A percentile compares a stretch with the other conserved stretches of the same genome.
phyloP scores from a whole-genome alignment of 352 stramenopile species.

The Paralagenidium karlingii region DNA sequence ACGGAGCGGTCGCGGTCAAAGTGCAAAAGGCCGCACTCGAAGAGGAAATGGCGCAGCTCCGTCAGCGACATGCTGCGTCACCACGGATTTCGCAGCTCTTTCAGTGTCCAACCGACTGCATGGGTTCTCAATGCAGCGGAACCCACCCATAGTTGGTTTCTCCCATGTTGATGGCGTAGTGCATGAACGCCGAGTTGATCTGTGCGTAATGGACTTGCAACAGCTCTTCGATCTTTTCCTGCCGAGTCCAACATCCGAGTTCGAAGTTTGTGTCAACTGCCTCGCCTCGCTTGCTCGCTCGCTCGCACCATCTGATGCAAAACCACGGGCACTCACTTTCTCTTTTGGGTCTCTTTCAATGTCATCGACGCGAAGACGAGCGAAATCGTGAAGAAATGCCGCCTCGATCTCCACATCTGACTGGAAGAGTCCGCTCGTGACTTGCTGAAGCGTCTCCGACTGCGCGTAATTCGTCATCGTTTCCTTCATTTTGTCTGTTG shows the following conservation, averaged over 20 bases:
- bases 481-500: not conserved
- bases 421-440: constrained; percentile 66
- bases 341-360: constrained; percentile 9
- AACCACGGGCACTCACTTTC: not conserved
- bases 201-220: constrained; percentile 33
- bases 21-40: constrained; percentile 49
- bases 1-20: constrained; percentile 15
- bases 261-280: too few relatives aligned
- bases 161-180: constrained; percentile 47
- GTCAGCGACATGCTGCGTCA: constrained; percentile 47
- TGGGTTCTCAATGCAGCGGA: too few relatives aligned
- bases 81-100: too few relatives aligned
- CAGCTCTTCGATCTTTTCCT: constrained; percentile 38
- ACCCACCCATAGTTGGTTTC: constrained; percentile 22
- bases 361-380: constrained; percentile 35
- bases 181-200: constrained; percentile 54
- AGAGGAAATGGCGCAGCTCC: constrained; percentile 62
- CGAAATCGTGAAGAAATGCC: constrained; percentile 72
- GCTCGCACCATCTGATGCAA: not conserved
- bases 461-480: constrained; percentile 22
- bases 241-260: too few relatives aligned
- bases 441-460: constrained; percentile 55
- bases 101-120: too few relatives aligned
- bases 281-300: constrained; percentile 1
- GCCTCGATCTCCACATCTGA: constrained; percentile 69